Conservation (phyloP, 108 stramenopile genomes). For the Pseudonitzschia multistriata region DNA sequence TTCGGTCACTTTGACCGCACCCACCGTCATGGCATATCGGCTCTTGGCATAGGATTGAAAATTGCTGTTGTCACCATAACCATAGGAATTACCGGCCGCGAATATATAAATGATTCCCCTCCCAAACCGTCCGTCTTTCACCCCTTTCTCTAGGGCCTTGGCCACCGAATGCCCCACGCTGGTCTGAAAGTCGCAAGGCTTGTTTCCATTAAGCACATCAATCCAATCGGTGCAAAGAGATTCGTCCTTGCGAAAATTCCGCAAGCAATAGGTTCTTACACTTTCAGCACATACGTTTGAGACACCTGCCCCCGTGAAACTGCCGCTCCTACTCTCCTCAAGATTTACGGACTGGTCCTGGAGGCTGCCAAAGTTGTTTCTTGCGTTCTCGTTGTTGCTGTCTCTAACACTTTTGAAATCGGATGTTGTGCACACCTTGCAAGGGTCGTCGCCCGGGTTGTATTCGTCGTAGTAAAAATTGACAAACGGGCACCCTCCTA, state of each 20-base stretch:
- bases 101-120: constrained; percentile 28
- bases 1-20: constrained; percentile 16
- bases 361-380: not conserved
- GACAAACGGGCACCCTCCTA: not conserved
- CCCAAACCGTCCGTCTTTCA: constrained; percentile 22
- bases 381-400: not conserved
- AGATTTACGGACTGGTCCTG: not conserved
- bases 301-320: not conserved
- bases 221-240: constrained; percentile 23
- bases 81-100: constrained; percentile 27
- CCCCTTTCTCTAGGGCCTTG: not conserved
- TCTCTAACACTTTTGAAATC: not conserved
- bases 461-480: constrained; percentile 2
- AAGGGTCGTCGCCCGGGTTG: not conserved
- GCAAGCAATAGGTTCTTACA: constrained; percentile 13
- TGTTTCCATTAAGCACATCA: constrained; percentile 12
- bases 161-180: not conserved
- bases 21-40: constrained; percentile 29
- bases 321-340: not conserved
- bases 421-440: not conserved
- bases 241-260: not conserved
- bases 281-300: not conserved
- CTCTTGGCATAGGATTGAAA: constrained; percentile 24
- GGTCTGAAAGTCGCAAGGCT: constrained; percentile 11
- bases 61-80: constrained; percentile 22